Percentiles rank a stretch among this genome's conserved stretches.
phyloP scores from a whole-genome alignment of 257 asterid genomes.

The Solanum pimpinellifolium region DNA sequence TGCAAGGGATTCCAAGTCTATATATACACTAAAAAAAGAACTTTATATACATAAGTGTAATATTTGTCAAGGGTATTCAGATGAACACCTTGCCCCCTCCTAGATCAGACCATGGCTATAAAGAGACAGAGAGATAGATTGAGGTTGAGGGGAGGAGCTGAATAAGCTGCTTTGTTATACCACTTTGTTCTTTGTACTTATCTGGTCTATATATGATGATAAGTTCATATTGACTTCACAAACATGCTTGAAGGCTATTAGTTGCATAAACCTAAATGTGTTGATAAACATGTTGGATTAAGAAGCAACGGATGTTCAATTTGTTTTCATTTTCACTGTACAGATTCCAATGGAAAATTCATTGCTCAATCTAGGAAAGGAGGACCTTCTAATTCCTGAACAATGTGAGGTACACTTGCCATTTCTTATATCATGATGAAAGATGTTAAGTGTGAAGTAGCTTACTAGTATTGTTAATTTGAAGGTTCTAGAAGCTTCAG shows the following conservation, averaged over 20 bases:
- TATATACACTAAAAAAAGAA: no score
- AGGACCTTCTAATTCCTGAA: constrained; percentile 82
- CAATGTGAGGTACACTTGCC: constrained; percentile 37
- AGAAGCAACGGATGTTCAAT: neutral
- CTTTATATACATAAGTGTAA: neutral
- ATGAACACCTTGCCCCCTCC: neutral
- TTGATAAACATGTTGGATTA: neutral
- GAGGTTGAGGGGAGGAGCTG: neutral
- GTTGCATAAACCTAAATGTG: neutral
- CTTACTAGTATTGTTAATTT: constrained; percentile 7
- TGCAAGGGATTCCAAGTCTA: no score
- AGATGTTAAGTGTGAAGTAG: neutral
- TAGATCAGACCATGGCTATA: neutral
- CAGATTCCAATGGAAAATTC: constrained; percentile 60
- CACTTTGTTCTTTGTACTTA: neutral
- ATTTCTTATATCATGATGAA: neutral
- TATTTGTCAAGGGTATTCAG: neutral
- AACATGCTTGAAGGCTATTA: neutral
- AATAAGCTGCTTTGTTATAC: neutral
- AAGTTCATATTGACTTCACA: neutral
- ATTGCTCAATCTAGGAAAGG: constrained; percentile 57
- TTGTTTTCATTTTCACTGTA: neutral
- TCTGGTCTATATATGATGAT: neutral
- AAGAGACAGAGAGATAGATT: no score
- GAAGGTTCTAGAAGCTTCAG: constrained; percentile 63